phyloP scores from a whole-genome alignment of 495 filamentous ascomycete genomes.

The Aspergillus nanangensis region DNA sequence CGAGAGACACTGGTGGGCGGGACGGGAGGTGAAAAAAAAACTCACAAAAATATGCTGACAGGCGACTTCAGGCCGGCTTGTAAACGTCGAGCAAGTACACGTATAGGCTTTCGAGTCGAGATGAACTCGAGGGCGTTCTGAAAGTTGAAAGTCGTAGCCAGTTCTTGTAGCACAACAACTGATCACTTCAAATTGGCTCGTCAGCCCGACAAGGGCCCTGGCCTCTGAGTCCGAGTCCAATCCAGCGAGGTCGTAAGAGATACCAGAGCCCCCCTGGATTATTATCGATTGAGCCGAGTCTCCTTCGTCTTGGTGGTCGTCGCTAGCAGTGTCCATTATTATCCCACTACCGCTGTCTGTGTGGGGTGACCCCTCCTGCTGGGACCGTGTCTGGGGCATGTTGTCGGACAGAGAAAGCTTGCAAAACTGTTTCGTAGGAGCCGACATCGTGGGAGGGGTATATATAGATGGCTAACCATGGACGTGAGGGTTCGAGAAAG shows the following conservation, averaged over 20 bases:
- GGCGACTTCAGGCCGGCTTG: constrained; percentile 25
- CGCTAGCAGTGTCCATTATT: constrained; percentile 7
- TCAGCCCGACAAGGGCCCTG: constrained; percentile 33
- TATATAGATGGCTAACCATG: not conserved
- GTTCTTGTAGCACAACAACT: constrained; percentile 25
- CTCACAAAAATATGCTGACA: constrained; percentile 47
- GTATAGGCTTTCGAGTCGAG: constrained; percentile 22
- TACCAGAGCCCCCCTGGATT: constrained; percentile 31
- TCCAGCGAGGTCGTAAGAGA: constrained; percentile 37
- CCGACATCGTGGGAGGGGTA: constrained; percentile 27
- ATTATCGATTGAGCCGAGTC: constrained; percentile 18
- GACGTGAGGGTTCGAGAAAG: not conserved
- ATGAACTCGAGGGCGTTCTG: constrained; percentile 29
- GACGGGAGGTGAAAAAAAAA: not conserved
- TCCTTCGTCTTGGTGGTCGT: constrained; percentile 16
- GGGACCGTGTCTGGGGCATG: constrained; percentile 25
- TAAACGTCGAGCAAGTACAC: constrained; percentile 37
- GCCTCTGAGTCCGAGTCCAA: constrained; percentile 32
- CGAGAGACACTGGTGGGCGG: not conserved
- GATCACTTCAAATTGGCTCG: constrained; percentile 30
- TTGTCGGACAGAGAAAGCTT: constrained; percentile 32
- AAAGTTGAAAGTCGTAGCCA: constrained; percentile 35
- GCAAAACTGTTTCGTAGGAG: constrained; percentile 38
- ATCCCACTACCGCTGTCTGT: constrained; percentile 4
- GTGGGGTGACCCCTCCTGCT: constrained; percentile 18